phyloP scores from a whole-genome alignment of 371 early-diverging fungal species.

The Paraphysoderma sedebokerense region DNA sequence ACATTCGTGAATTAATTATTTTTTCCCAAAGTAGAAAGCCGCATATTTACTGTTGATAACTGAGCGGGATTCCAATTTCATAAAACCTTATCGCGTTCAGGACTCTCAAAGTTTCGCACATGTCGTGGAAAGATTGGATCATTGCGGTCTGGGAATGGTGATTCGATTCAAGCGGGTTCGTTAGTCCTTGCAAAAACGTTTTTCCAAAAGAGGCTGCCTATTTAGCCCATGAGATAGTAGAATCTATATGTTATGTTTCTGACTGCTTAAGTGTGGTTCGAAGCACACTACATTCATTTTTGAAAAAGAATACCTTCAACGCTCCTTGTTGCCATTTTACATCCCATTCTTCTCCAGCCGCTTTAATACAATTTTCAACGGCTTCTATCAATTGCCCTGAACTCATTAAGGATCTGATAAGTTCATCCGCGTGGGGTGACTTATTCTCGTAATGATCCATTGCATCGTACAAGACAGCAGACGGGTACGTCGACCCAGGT shows the following conservation, averaged over 20 bases:
- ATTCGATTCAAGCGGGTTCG: too few species aligned
- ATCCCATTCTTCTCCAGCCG: conserved; percentile 77
- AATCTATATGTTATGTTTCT: conserved; percentile 1
- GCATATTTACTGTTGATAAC: conserved; percentile 59
- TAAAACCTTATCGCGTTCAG: conserved; percentile 69
- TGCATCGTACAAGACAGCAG: conserved; percentile 88
- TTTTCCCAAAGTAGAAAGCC: too few species aligned
- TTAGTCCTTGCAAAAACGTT: conserved; percentile 64
- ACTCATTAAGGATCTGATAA: background rate
- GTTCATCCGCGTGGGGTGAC: background rate
- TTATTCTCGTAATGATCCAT: conserved; percentile 67
- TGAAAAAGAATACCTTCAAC: conserved; percentile 28
- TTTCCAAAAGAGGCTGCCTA: conserved; percentile 92
- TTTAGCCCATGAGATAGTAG: background rate
- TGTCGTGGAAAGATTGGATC: conserved; percentile 72
- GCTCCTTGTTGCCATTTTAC: conserved; percentile 53
- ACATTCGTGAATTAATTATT: too few species aligned
- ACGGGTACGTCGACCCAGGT: conserved; percentile 86
- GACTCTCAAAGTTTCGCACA: conserved; percentile 68
- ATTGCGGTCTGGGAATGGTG: too few species aligned
- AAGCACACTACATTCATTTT: background rate
- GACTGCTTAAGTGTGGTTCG: background rate
- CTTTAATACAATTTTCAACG: conserved; percentile 80
- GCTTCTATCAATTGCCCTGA: conserved; percentile 57
- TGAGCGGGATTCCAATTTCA: conserved; percentile 76